Base-by-base conservation (phyloP, 2,329 filamentous ascomycete genomes). In the Daldinia sp. region DNA sequence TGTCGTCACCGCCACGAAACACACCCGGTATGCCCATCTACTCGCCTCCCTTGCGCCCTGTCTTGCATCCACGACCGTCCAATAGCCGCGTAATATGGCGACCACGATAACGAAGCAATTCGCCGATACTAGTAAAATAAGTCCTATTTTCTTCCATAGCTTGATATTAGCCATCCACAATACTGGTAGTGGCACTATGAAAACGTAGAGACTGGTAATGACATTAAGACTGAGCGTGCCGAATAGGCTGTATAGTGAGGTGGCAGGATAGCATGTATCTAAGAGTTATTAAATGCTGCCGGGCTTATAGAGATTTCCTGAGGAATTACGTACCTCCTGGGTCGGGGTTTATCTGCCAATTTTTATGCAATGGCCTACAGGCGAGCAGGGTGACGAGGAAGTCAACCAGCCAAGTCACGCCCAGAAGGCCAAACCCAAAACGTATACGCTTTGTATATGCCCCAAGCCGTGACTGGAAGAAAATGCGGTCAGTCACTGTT, bases 261-360 rank as follows among this genome's bases (percentile, higher is more conserved):
- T 37, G 4, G 32, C 29, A 6, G 61, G 59, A 30, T 66, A 48
- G 43, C 58, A 66, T 32, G 17, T n/a, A 5, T 9, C 52, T 47
- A 15, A 37, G 8, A 1, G 2, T n/a, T 3, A n/a, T 58, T n/a
- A 47, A n/a, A n/a, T n/a, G n/a, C n/a, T n/a, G n/a, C n/a, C n/a
- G n/a, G n/a, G n/a, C n/a, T n/a, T n/a, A n/a, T 6, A 17, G 2
- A 17, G 3, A 10, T 15, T 2, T 5, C 5, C 8, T 11, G 4
- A 7, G 25, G 8, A 39, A 23, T 3, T 11, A 77, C 81, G 68
- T 70, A 84, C 82, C 80, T 9, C 85, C 84, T 0, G 85, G 85
- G 27, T 88, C 73, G 0, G 86, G 86, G 53, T 81, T 76, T 49
- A 88, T 86, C 71, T 88, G 84, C 85, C 85, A 88, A 68, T 85